Percentiles rank a stretch among this genome's conserved stretches.
These are phyloP conservation scores for Rosa lucieae DNA, from an alignment of 306 rosid genomes.

Conservation along the genomic window DNA sequence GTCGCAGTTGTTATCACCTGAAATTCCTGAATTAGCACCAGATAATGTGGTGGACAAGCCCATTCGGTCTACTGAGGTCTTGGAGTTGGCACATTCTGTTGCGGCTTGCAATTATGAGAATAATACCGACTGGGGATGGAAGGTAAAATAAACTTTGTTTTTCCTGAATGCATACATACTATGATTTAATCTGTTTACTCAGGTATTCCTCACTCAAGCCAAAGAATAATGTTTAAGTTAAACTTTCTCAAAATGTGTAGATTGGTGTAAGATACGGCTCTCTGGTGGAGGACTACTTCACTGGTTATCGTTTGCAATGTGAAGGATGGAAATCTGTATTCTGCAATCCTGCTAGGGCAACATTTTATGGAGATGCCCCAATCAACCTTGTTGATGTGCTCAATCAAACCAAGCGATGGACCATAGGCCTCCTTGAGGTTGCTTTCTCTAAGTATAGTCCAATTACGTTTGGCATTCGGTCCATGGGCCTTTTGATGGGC, in stretches of 20 bases:
- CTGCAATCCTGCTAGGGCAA: slow-evolving; percentile 39
- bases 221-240: not conserved
- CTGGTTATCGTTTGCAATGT: slow-evolving; percentile 23
- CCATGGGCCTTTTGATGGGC: slow-evolving; percentile 36
- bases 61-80: slow-evolving; percentile 15
- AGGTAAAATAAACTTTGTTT: slow-evolving; percentile 22
- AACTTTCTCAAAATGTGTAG: slow-evolving; percentile 2
- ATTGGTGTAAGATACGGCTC: slow-evolving; percentile 46
- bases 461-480: slow-evolving; percentile 13
- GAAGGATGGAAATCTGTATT: slow-evolving; percentile 43
- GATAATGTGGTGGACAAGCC: slow-evolving; percentile 17
- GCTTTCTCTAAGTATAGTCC: slow-evolving; percentile 32
- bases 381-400: slow-evolving; percentile 31
- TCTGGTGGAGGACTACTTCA: slow-evolving; percentile 35
- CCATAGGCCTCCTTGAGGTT: slow-evolving; percentile 32
- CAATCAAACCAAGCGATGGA: slow-evolving; percentile 42
- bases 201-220: not conserved
- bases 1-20: not conserved
- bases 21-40: slow-evolving; percentile 28
- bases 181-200: no score
- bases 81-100: slow-evolving; percentile 31
- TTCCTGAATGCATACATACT: no score
- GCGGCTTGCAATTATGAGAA: slow-evolving; percentile 35
- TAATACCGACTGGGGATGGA: slow-evolving; percentile 37
- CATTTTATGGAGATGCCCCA: slow-evolving; percentile 42